These are phyloP conservation scores for Yamadazyma dendronema DNA, from an alignment of 1,139 yeast genomes.

Conservation along the genomic window DNA sequence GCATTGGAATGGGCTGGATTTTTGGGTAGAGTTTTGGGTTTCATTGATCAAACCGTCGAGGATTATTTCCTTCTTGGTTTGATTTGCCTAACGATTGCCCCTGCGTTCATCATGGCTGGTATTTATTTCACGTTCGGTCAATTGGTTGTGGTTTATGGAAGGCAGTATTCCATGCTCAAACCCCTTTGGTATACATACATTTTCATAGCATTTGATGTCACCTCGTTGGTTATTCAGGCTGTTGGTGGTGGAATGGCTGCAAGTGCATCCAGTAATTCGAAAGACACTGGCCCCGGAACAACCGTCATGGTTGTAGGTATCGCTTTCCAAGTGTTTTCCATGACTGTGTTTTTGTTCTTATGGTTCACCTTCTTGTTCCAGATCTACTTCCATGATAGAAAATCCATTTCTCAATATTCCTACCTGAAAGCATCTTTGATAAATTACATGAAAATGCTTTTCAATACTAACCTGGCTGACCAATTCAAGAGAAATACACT, in stretches of 20 bases:
- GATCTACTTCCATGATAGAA: slow-evolving; percentile 21
- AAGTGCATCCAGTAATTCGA: slow-evolving; percentile 17
- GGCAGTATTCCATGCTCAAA: slow-evolving; percentile 23
- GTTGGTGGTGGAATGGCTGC: slow-evolving; percentile 40
- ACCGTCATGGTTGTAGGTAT: slow-evolving; percentile 39
- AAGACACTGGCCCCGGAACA: slow-evolving; percentile 25
- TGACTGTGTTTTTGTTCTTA: slow-evolving; percentile 31
- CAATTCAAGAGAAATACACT: slow-evolving; percentile 19
- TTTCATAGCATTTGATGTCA: slow-evolving; percentile 33
- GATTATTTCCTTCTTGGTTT: slow-evolving; percentile 32
- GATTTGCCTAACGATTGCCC: slow-evolving; percentile 36
- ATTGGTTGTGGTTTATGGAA: slow-evolving; percentile 30
- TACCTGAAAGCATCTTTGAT: slow-evolving; percentile 27
- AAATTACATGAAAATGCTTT: slow-evolving; percentile 18
- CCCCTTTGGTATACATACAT: slow-evolving; percentile 38
- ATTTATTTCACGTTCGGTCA: slow-evolving; percentile 37
- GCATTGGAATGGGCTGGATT: slow-evolving; percentile 57
- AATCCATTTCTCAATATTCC: slow-evolving; percentile 13
- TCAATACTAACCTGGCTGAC: slow-evolving; percentile 23
- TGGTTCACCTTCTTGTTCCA: slow-evolving; percentile 27
- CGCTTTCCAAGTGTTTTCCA: slow-evolving; percentile 36
- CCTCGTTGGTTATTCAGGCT: slow-evolving; percentile 35
- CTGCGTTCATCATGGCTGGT: slow-evolving; percentile 42
- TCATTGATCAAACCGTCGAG: slow-evolving; percentile 33
- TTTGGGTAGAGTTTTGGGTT: slow-evolving; percentile 53